Evolutionary conservation across 2,329 filamentous ascomycete genomes (phyloP).

Genomic region (Aspergillus sp.): DNA sequence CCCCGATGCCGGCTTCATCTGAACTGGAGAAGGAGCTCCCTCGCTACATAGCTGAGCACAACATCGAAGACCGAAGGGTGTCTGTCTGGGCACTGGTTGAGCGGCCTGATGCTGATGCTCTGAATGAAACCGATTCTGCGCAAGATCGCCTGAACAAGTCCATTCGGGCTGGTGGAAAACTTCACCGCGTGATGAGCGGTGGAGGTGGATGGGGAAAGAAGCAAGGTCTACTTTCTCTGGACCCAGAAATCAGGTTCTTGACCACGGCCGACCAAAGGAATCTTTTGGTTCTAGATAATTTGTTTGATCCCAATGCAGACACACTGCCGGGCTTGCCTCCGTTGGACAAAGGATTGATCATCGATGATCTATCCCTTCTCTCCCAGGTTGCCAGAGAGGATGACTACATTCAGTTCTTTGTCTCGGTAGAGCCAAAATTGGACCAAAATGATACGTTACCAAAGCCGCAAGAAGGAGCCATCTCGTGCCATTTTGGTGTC

Average conservation of each 20-base stretch:
- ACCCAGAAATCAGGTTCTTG: slow-evolving; percentile 33
- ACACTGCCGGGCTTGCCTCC: slow-evolving; percentile 10
- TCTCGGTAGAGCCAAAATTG: slow-evolving; percentile 21
- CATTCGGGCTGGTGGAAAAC: slow-evolving; percentile 29
- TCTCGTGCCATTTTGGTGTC: slow-evolving; percentile 29
- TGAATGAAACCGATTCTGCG: slow-evolving; percentile 5
- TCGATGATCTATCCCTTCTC: slow-evolving; percentile 31
- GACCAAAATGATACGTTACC: not conserved
- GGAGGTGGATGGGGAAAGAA: slow-evolving; percentile 45
- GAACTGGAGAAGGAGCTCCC: slow-evolving; percentile 39
- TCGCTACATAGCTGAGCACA: slow-evolving; percentile 33
- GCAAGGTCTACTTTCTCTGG: slow-evolving; percentile 38
- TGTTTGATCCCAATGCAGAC: slow-evolving; percentile 15
- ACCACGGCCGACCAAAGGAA: slow-evolving; percentile 9
- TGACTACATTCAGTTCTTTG: slow-evolving; percentile 39
- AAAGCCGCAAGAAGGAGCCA: slow-evolving; percentile 2
- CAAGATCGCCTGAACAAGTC: slow-evolving; percentile 19
- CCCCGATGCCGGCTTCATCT: slow-evolving; percentile 34
- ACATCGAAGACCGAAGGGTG: slow-evolving; percentile 31
- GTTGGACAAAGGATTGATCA: slow-evolving; percentile 16
- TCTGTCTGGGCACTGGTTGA: slow-evolving; percentile 40
- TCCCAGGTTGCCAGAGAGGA: slow-evolving; percentile 34
- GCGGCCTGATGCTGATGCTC: slow-evolving; percentile 13
- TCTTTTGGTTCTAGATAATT: slow-evolving; percentile 15
- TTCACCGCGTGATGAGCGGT: slow-evolving; percentile 40